phyloP scores from a whole-genome alignment of 2,329 filamentous ascomycete genomes.

The Penicillium griseofulvum region DNA sequence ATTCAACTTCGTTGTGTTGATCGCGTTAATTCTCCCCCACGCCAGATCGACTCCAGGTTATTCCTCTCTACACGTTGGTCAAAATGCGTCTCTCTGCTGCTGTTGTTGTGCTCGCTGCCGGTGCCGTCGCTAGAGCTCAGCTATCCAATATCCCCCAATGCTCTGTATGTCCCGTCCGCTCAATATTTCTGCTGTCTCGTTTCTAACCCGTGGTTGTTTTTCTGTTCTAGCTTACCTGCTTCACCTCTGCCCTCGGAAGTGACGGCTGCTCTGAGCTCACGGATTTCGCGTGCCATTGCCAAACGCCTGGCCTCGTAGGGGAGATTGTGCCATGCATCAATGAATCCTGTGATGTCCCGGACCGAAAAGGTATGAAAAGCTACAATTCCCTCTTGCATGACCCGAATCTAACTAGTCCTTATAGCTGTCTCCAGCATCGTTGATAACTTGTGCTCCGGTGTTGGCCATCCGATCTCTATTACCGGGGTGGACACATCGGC shows the following conservation, averaged over 20 bases:
- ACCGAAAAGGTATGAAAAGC: conserved; percentile 1
- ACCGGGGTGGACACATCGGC: neutral
- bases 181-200: neutral
- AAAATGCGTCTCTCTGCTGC: conserved; percentile 1
- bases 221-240: conserved; percentile 1
- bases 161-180: neutral
- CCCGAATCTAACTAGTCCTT: neutral
- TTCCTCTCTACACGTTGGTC: neutral
- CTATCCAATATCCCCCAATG: conserved; percentile 5
- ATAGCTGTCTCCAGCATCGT: conserved; percentile 1
- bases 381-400: neutral
- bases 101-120: neutral
- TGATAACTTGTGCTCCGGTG: conserved; percentile 1
- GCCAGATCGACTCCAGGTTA: neutral
- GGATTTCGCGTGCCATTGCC: conserved; percentile 3
- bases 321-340: conserved; percentile 4
- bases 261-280: conserved; percentile 6
- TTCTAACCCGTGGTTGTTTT: neutral
- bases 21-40: neutral
- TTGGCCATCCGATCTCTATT: neutral
- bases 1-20: neutral
- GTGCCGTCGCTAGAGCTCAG: neutral
- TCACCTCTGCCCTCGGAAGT: neutral
- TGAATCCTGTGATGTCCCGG: conserved; percentile 1
- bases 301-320: conserved; percentile 2